phyloP scores from a whole-genome alignment of 2,329 filamentous ascomycete genomes.

The Calonectria pseudoreteaudii region DNA sequence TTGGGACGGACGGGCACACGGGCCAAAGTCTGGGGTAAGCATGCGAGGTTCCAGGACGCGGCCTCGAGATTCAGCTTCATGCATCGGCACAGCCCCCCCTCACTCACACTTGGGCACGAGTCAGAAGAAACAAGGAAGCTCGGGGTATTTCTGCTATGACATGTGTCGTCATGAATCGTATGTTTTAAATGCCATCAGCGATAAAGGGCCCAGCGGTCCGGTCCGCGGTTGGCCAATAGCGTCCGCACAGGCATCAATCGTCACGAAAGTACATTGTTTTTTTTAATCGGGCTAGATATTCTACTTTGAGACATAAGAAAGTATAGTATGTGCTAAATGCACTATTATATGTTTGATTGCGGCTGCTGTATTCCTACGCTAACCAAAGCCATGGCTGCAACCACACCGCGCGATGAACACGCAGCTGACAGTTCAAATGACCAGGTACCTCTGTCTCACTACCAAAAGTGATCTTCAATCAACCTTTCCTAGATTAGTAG shows the following conservation, averaged over 20 bases:
- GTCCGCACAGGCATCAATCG: background rate
- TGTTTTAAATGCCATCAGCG: background rate
- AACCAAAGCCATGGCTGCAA: background rate
- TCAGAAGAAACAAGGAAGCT: background rate
- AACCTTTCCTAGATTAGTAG: background rate
- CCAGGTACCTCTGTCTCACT: background rate
- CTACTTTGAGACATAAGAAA: background rate
- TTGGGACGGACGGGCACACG: background rate
- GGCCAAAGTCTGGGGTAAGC: background rate
- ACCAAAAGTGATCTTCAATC: background rate
- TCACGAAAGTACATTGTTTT: background rate
- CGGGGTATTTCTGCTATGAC: background rate
- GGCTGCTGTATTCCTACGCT: background rate
- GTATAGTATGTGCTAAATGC: background rate
- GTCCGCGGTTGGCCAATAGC: background rate
- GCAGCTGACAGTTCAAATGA: background rate
- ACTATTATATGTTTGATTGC: background rate
- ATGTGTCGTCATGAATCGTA: background rate
- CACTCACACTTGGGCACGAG: background rate
- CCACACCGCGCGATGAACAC: background rate
- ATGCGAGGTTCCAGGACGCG: background rate
- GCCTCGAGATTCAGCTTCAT: background rate
- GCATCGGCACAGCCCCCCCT: background rate
- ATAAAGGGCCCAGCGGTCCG: background rate
- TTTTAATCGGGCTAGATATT: background rate